These are phyloP conservation scores for Trebouxia sp. DNA, from an alignment of 139 green algal genomes.

Conservation along the genomic window DNA sequence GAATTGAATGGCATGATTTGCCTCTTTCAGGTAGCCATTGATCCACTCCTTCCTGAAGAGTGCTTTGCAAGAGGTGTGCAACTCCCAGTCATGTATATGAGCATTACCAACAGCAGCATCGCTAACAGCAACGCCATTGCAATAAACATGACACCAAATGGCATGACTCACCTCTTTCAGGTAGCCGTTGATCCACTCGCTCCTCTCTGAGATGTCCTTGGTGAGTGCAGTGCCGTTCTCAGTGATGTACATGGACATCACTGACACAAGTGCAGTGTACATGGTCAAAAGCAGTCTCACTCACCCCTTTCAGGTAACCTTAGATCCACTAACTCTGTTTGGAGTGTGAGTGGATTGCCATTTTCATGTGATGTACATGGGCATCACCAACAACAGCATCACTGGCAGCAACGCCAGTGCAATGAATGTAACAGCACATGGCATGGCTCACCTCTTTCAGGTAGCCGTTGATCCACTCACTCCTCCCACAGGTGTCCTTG, in stretches of 20 bases:
- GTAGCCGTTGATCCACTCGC: conserved; percentile 47
- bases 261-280: neutral
- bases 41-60: conserved; percentile 54
- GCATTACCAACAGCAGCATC: conserved; percentile 44
- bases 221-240: conserved; percentile 74
- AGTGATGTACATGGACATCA: conserved; percentile 84
- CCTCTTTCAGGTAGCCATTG: conserved; percentile 46
- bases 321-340: conserved; percentile 50
- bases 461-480: conserved; percentile 46
- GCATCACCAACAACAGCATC: conserved; percentile 46
- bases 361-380: conserved; percentile 86
- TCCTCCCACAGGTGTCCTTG: conserved; percentile 47
- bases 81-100: conserved; percentile 85
- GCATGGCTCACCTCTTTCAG: conserved; percentile 36
- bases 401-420: neutral
- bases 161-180: conserved; percentile 37
- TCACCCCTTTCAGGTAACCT: conserved; percentile 41
- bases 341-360: conserved; percentile 57
- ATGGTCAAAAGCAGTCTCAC: too few relatives aligned
- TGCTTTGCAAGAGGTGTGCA: conserved; percentile 58
- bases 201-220: conserved; percentile 47
- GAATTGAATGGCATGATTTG: neutral
- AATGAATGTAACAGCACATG: neutral
- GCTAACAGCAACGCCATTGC: neutral
- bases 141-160: neutral